phyloP scores from a whole-genome alignment of 2,329 filamentous ascomycete species.

The Ustulina deusta region DNA sequence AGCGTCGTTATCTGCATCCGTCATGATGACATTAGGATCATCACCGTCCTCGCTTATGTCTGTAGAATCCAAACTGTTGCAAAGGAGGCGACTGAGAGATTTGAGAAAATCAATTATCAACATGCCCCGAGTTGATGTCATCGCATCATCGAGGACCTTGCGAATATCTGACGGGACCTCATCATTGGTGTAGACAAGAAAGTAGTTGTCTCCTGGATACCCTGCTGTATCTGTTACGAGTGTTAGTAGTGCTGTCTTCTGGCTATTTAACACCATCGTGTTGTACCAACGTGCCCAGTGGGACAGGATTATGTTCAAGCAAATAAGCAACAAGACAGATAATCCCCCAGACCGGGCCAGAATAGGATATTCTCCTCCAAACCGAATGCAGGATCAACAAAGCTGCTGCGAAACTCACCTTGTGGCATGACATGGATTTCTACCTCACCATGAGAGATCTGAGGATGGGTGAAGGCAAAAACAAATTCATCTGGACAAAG shows the following conservation, averaged over 20 bases:
- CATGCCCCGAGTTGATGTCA: slow-evolving; percentile 40
- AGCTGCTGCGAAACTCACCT: slow-evolving; percentile 45
- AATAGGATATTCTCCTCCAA: not conserved
- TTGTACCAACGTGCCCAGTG: not conserved
- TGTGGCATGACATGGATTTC: slow-evolving; percentile 55
- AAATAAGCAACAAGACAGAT: not conserved
- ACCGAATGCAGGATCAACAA: not conserved
- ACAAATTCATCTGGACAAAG: slow-evolving; percentile 68
- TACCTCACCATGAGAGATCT: slow-evolving; percentile 46
- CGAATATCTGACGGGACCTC: slow-evolving; percentile 41
- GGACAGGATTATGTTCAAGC: not conserved
- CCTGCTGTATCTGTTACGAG: slow-evolving; percentile 34
- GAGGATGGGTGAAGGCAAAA: slow-evolving; percentile 63
- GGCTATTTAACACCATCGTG: not conserved
- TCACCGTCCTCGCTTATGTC: slow-evolving; percentile 45
- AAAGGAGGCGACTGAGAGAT: slow-evolving; percentile 50
- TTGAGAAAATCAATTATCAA: slow-evolving; percentile 42
- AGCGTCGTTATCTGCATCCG: not conserved
- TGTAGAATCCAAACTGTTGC: slow-evolving; percentile 39
- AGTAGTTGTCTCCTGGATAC: slow-evolving; percentile 45
- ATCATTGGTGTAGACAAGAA: slow-evolving; percentile 45
- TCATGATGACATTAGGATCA: slow-evolving; percentile 35
- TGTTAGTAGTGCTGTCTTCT: slow-evolving; percentile 8
- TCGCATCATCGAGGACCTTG: slow-evolving; percentile 43
- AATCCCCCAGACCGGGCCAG: too few relatives aligned